Evolutionary conservation across 148 eudicot genomes (phyloP), one percentile per base, ranked within the genome.

Genomic region (Camellia japonica): DNA sequence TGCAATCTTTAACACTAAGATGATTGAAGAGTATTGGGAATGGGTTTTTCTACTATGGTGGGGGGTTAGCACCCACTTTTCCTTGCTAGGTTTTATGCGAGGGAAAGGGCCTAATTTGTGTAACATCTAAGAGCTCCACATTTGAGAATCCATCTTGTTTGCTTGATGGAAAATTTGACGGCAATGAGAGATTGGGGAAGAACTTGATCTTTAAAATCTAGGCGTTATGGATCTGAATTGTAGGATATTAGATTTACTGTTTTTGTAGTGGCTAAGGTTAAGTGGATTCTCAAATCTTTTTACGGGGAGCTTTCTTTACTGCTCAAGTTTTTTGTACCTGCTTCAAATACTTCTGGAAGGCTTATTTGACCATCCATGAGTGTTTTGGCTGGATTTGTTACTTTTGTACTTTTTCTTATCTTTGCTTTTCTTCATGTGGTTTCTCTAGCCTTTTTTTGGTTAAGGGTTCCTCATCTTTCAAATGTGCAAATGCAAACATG

Each of bases 361-460:
- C 18, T n/a, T 51, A 47, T 70, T n/a, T 70, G 55, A 49, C 56
- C 30, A 7, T 47, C 11, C 6, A 7, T 47, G 12, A 70, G 15
- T 46, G 12, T 47, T 47, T 71, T 71, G 56, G 56, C 3, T 71
- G 18, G 60, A 51, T n/a, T 71, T 9, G 49, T 23, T 8, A 64
- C 38, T 55, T 59, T 47, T 23, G 60, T 49, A 20, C 67, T 44
- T 9, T 79, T 60, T 59, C 7, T 3, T 41, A 15, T 15, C 7
- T 38, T 5, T 13, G 1, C 38, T 30, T 30, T 54, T n/a, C 51
- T 54, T 68, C 46, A 20, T 14, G 20, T 55, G 38, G 44, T 73
- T 59, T 58, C 68, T 42, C 73, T 44, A 78, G 67, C 81, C 18
- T 69, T 69, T 15, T 75, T 41, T 61, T 75, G 4, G 2, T 56